Evolutionary conservation across 768 basidiomycete species (phyloP).

Genomic region (Trametopsis cervina): DNA sequence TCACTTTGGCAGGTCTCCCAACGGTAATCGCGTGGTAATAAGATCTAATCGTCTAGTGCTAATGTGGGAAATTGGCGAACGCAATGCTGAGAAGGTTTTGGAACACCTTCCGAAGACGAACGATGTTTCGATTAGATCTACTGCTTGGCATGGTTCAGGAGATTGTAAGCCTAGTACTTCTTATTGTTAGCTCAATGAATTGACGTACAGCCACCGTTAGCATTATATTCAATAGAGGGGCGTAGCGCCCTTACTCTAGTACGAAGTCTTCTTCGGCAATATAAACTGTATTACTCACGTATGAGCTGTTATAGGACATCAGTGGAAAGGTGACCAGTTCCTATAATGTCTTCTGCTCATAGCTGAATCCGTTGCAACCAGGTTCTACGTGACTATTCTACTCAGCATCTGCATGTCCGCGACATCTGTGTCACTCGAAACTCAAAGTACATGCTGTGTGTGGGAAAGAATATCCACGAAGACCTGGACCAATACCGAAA

Average conservation of each 20-base stretch:
- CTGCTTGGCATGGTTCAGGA: background rate
- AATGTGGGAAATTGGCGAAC: background rate
- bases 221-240: background rate
- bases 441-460: slow-evolving; percentile 3
- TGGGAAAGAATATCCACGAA: slow-evolving; percentile 2
- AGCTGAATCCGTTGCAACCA: background rate
- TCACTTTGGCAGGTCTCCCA: slow-evolving; percentile 1
- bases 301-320: background rate
- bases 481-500: background rate
- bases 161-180: background rate
- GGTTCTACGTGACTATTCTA: background rate
- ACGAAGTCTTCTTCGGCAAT: background rate
- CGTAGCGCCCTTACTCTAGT: slow-evolving; percentile 1
- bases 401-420: slow-evolving; percentile 1
- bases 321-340: background rate
- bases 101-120: background rate
- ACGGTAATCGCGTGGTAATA: slow-evolving; percentile 1
- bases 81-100: background rate
- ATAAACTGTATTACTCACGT: background rate
- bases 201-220: background rate
- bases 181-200: background rate
- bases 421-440: slow-evolving; percentile 3
- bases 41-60: background rate
- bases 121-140: background rate
- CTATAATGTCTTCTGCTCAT: background rate